phyloP scores from a whole-genome alignment of 2,329 filamentous ascomycete genomes.

The Ascocoryne sarcoides region DNA sequence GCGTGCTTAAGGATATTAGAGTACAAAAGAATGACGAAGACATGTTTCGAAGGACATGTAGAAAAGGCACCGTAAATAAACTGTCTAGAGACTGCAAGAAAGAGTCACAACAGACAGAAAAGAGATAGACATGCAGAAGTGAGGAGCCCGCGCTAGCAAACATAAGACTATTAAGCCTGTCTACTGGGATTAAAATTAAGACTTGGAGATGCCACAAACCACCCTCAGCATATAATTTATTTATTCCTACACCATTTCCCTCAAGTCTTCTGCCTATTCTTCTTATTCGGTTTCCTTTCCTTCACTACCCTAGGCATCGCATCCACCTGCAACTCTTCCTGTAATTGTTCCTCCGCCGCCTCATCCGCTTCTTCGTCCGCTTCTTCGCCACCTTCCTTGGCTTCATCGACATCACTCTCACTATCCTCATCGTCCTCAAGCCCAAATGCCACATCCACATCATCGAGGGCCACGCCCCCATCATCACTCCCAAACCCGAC shows the following conservation, averaged over 20 bases:
- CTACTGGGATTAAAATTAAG: too few species aligned
- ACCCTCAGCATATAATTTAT: too few species aligned
- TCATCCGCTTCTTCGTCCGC: slow-evolving; percentile 19
- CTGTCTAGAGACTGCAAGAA: too few species aligned
- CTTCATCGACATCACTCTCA: slow-evolving; percentile 34
- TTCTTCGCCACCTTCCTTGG: slow-evolving; percentile 30
- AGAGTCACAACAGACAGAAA: too few species aligned
- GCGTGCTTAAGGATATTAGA: too few species aligned
- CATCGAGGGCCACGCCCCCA: slow-evolving; percentile 22
- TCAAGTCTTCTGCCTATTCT: slow-evolving; percentile 28
- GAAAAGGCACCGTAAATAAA: too few species aligned
- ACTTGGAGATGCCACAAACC: too few species aligned
- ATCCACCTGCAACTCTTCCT: slow-evolving; percentile 23
- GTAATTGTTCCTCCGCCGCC: slow-evolving; percentile 25
- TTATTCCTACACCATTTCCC: background rate
- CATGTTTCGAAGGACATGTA: too few species aligned
- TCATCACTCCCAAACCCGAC: slow-evolving; percentile 40
- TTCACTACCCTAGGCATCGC: slow-evolving; percentile 12
- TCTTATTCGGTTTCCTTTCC: slow-evolving; percentile 18
- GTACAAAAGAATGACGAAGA: too few species aligned
- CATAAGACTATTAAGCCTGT: too few species aligned
- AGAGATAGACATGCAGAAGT: too few species aligned
- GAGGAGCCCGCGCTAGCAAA: too few species aligned
- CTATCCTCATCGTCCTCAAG: slow-evolving; percentile 29
- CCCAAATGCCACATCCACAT: slow-evolving; percentile 26